Evolutionary conservation across 441 rosid species (phyloP).

Genomic region (Eutrema salsugineum): DNA sequence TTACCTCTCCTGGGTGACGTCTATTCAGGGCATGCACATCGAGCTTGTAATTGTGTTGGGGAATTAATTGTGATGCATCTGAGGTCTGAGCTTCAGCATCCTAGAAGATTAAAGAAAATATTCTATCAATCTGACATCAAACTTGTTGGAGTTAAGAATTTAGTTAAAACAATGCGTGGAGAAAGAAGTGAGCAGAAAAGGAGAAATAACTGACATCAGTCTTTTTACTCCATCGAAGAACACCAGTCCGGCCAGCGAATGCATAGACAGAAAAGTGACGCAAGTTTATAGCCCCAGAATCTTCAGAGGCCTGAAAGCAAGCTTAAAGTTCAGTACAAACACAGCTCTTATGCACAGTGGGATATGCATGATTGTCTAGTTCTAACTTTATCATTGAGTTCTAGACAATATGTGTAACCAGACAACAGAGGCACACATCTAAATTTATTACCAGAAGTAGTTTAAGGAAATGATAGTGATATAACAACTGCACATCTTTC

Average conservation of each 20-base stretch:
- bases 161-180: background rate
- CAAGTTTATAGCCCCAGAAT: conserved; percentile 65
- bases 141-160: background rate
- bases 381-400: conserved; percentile 7
- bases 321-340: conserved; percentile 13
- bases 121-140: conserved; percentile 3
- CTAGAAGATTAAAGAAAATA: conserved; percentile 39
- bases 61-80: conserved; percentile 80
- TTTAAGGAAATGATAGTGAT: background rate
- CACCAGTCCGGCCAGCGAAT: conserved; percentile 79
- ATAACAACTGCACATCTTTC: background rate
- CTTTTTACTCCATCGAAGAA: conserved; percentile 80
- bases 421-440: background rate
- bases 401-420: background rate
- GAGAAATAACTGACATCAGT: conserved; percentile 60
- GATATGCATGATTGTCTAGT: background rate
- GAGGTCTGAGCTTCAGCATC: conserved; percentile 72
- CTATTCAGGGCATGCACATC: conserved; percentile 85
- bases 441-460: background rate
- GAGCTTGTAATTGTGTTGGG: conserved; percentile 98
- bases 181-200: background rate
- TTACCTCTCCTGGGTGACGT: conserved; percentile 96
- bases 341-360: background rate
- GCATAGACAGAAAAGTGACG: conserved; percentile 97
- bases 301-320: conserved; percentile 67